Conservation (phyloP, 768 basidiomycete species). For the Pisolithus marmoratus region DNA sequence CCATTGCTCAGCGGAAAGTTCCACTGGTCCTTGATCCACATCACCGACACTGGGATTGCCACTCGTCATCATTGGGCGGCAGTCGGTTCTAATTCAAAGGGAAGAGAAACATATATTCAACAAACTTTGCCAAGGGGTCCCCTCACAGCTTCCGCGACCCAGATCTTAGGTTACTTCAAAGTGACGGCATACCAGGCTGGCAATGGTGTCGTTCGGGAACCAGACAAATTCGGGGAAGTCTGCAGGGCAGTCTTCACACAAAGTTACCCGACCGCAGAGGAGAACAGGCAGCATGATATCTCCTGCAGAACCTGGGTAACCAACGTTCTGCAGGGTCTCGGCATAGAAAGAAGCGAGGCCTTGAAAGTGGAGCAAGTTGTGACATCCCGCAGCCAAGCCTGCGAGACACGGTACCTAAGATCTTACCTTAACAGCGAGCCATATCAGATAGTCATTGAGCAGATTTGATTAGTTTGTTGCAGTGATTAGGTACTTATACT, state of each 20-base stretch:
- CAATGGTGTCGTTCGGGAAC: not conserved
- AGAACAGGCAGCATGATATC: conserved; percentile 14
- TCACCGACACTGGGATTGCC: conserved; percentile 8
- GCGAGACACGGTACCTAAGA: conserved; percentile 1
- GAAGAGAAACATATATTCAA: conserved; percentile 13
- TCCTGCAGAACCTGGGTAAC: conserved; percentile 19
- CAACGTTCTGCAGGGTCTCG: conserved; percentile 14
- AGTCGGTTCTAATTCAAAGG: conserved; percentile 1
- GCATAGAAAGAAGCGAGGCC: not conserved
- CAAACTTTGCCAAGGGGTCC: conserved; percentile 13
- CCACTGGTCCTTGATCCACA: conserved; percentile 17
- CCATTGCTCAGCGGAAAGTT: conserved; percentile 15
- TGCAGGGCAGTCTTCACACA: conserved; percentile 10
- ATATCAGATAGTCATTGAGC: not conserved
- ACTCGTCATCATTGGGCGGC: conserved; percentile 20
- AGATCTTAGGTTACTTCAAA: conserved; percentile 20
- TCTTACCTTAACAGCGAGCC: not conserved
- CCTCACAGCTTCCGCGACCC: conserved; percentile 10
- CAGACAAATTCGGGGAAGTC: conserved; percentile 5
- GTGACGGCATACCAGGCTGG: conserved; percentile 8
- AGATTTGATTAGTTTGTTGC: not conserved
- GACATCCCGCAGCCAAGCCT: conserved; percentile 1
- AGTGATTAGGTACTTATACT: not conserved
- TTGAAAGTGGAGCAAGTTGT: not conserved
- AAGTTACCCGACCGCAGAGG: conserved; percentile 14